These are phyloP conservation scores for Torulaspora quercuum DNA, from an alignment of 805 yeast species.

Conservation along the genomic window DNA sequence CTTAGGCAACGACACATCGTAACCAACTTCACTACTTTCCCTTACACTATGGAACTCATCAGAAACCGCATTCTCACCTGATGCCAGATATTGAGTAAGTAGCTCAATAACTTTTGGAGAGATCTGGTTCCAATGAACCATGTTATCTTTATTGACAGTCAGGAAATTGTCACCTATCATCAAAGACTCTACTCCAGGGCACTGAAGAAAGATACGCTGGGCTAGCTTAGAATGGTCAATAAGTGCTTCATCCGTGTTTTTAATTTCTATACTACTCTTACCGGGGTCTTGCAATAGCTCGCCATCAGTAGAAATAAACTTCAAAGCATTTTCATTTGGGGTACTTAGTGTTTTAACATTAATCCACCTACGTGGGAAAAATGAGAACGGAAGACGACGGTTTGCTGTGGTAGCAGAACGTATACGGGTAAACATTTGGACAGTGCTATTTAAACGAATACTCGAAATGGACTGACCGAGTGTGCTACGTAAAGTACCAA, in stretches of 20 bases:
- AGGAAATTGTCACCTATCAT: slow-evolving; percentile 74
- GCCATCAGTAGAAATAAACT: slow-evolving; percentile 48
- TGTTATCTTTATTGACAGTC: slow-evolving; percentile 66
- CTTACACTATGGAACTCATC: slow-evolving; percentile 31
- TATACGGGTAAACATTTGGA: slow-evolving; percentile 1
- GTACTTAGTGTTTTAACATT: slow-evolving; percentile 51
- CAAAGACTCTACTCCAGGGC: slow-evolving; percentile 57
- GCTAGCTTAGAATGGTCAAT: slow-evolving; percentile 59
- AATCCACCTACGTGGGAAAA: slow-evolving; percentile 17
- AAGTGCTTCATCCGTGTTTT: slow-evolving; percentile 34
- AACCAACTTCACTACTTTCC: slow-evolving; percentile 40
- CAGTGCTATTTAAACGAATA: too few species aligned
- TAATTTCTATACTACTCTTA: slow-evolving; percentile 34
- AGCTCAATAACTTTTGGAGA: slow-evolving; percentile 55
- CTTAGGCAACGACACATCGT: slow-evolving; percentile 31
- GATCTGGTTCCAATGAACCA: slow-evolving; percentile 66
- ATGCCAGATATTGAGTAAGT: slow-evolving; percentile 30
- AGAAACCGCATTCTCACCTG: slow-evolving; percentile 29
- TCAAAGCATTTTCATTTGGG: slow-evolving; percentile 73
- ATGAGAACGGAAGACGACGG: not conserved
- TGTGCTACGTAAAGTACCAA: too few species aligned
- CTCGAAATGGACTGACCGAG: too few species aligned
- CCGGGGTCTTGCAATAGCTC: slow-evolving; percentile 35
- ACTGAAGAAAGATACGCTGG: slow-evolving; percentile 47
- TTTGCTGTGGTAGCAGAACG: slow-evolving; percentile 1